Evolutionary conservation across 1,284 basidiomycete genomes (phyloP), one percentile per base, ranked within the genome.

Genomic region (Ceratobasidium sp.): DNA sequence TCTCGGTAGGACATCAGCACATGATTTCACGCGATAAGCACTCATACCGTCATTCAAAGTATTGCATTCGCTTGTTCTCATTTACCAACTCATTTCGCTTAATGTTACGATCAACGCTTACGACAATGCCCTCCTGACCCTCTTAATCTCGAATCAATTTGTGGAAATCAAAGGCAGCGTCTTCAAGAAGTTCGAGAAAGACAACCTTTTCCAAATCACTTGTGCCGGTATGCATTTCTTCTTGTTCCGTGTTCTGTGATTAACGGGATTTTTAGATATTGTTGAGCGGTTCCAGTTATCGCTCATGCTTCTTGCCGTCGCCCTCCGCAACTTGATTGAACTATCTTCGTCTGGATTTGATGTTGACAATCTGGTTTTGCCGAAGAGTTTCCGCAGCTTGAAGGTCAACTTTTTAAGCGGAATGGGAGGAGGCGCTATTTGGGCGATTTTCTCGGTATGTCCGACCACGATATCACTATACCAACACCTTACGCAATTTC

Each of bases 181-280:
- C 0, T 99, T 99, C 87, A 99, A 99, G 82, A 98, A 94, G 80
- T 99, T 99, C 77, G 97, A 99, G 80, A 99, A 98, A 81, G 97
- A 99, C 78, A 98, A 94, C 78, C 86, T 99, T n/a, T 98, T 99
- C 79, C 97, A 99, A 80, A 96, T 99, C 76, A 97, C 96, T 72
- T 98, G 96, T 78, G 96, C 96, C 75, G 92, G 93, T 94, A 83
- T 77, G 48, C 50, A 23, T 45, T 55, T 23, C 16, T 23, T 43
- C 9, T 58, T 28, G 46, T 3, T 23, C 16, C 41, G 28, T 32
- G n/a, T 28, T 41, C 58, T 21, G 32, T 36, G 26, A 32, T 36
- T 70, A 41, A 46, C 60, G 48, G 21, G 14, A 46, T 58, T 46
- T 60, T 23, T 76, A 94, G 97, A 99, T 80, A 98, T 99, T 75